phyloP scores from a whole-genome alignment of 371 early-diverging fungal species.

The Haplosporangium sp. region DNA sequence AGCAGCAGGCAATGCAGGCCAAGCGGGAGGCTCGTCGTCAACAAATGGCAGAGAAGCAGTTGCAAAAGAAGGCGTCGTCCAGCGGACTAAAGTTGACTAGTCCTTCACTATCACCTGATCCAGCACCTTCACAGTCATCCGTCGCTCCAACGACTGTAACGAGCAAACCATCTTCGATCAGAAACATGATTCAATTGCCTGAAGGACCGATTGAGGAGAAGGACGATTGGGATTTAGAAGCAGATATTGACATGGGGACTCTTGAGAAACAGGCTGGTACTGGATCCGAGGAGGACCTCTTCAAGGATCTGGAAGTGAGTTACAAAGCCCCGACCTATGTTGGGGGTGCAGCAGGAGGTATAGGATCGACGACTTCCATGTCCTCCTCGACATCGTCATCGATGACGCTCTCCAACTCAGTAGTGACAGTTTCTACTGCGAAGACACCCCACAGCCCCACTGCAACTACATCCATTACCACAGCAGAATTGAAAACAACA shows the following conservation, averaged over 20 bases:
- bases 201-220: constrained; percentile 22
- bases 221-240: constrained; percentile 46
- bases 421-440: constrained; percentile 5
- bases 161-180: constrained; percentile 13
- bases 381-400: constrained; percentile 29
- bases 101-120: not conserved
- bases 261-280: constrained; percentile 13
- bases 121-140: not conserved
- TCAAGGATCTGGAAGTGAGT: constrained; percentile 45
- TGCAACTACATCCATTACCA: not conserved
- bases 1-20: constrained; percentile 51
- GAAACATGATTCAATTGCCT: constrained; percentile 19
- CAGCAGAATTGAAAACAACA: constrained; percentile 2
- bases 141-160: not conserved
- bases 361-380: constrained; percentile 19
- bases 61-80: constrained; percentile 23
- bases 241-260: constrained; percentile 20
- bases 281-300: constrained; percentile 40
- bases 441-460: constrained; percentile 11
- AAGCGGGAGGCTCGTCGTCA: constrained; percentile 49
- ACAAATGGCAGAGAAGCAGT: constrained; percentile 48
- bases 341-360: constrained; percentile 10
- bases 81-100: constrained; percentile 11
- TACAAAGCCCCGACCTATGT: constrained; percentile 49
- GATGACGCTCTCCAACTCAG: constrained; percentile 19